phyloP scores from a whole-genome alignment of 1,139 yeast genomes.

The Saccharomycopsis hybrid region DNA sequence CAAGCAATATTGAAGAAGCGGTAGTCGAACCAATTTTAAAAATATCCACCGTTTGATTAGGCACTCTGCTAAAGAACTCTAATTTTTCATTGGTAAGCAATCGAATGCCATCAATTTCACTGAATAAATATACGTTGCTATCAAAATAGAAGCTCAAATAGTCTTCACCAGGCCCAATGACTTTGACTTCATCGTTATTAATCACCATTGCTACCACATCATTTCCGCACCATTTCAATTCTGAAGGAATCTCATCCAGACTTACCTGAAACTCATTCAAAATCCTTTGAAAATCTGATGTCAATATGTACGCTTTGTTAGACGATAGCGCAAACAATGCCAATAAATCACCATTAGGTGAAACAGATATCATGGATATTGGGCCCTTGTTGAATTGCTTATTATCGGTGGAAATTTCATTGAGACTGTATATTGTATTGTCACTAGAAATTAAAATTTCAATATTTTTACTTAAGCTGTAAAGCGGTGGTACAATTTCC shows the following conservation, averaged over 20 bases:
- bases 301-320: slow-evolving; percentile 10
- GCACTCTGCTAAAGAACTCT: slow-evolving; percentile 63
- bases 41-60: slow-evolving; percentile 48
- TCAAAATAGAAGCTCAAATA: slow-evolving; percentile 37
- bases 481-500: slow-evolving; percentile 30
- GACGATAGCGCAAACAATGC: slow-evolving; percentile 41
- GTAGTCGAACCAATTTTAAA: slow-evolving; percentile 80
- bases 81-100: slow-evolving; percentile 52
- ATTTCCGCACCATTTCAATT: slow-evolving; percentile 74
- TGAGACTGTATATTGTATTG: slow-evolving; percentile 25
- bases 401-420: slow-evolving; percentile 23
- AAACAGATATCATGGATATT: slow-evolving; percentile 43
- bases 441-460: slow-evolving; percentile 29
- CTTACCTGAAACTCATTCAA: slow-evolving; percentile 5
- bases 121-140: slow-evolving; percentile 34
- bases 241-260: background rate
- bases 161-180: slow-evolving; percentile 68
- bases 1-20: slow-evolving; percentile 76
- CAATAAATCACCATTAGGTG: slow-evolving; percentile 58
- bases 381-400: slow-evolving; percentile 39
- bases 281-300: slow-evolving; percentile 5
- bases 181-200: slow-evolving; percentile 55
- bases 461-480: slow-evolving; percentile 27
- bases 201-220: slow-evolving; percentile 62
- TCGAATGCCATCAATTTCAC: slow-evolving; percentile 69